Evolutionary conservation across 257 asterid genomes (phyloP), one percentile per base, ranked within the genome.

Genomic region (Paraleonurus japonicus): DNA sequence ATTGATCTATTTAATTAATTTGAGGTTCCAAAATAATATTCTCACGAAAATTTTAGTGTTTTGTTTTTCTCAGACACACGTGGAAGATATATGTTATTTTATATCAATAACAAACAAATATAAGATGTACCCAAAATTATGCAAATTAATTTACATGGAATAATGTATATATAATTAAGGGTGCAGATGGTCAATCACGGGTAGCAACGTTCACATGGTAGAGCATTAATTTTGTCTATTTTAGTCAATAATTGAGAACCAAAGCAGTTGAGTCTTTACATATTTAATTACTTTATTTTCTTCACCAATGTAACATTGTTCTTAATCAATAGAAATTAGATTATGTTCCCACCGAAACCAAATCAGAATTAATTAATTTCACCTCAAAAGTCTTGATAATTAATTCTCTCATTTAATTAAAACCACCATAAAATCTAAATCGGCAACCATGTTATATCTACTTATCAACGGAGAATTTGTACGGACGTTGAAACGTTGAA

Each of bases 321-420:
- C 19, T 12, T 24, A 0, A 10, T 12, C 19, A 26, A 1, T 8
- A 54, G 20, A 32, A 32, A 22, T 22, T 35, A 23, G 17, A 48
- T 54, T 7, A 57, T 39, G 12, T 47, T 59, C 22, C 54, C 69
- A 43, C 41, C 39, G 30, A n/a, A 60, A 19, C 4, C 62, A 53
- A 35, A 24, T 8, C 71, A 64, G 5, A 35, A 7, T 32, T 61
- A 35, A 7, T 32, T 61, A 20, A 19, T 72, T 12, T 73, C 58
- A 64, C 66, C 66, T 65, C 50, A 10, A 54, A 73, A 65, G 24
- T 64, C 37, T 54, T 26, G 60, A 51, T 17, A 37, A 22, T 54
- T 53, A 55, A 55, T 55, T 27, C 17, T 19, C 57, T 20, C 63
- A 27, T 39, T 62, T 60, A 57, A 53, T 62, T 60, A 57, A 53